Base-by-base conservation (phyloP, 306 rosid species). In the Quercus robur region DNA sequence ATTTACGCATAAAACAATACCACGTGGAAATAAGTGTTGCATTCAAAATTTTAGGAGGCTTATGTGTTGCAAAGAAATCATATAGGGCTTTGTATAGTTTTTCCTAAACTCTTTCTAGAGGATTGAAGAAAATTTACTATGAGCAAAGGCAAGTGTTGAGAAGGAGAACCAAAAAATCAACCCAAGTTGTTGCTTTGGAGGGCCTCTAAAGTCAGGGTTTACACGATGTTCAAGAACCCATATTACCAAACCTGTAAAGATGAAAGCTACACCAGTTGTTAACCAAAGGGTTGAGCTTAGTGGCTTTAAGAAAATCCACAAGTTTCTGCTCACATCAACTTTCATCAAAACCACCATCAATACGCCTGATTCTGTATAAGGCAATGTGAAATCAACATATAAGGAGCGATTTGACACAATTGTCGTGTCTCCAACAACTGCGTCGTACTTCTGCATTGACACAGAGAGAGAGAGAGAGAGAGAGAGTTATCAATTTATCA, bases 231-330 rank as follows among this genome's bases (percentile, higher is more conserved):
- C 91, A 5, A 88, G 85, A 20, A 81, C 62, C 86, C 83, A 85
- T n/a, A 88, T 83, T 0, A 81, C 85, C 18, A 79, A 81, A 3
- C 86, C 89, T 6, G 67, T 71, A 70, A 83, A 78, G 0, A 88
- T 30, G 19, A 77, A 85, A 26, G 81, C 79, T 18, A 77, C 73
- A n/a, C 74, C 54, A 6, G 74, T 83, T 5, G 86, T 75, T 1
- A 70, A 63, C 89, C 88, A 85, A 5, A 88, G 80, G 5, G 71
- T 73, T 69, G 56, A 70, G 4, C 86, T 75, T 26, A 70, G 59
- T 1, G 91, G 91, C 77, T 88, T 81, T 11, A 88, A 56, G 80
- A 85, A 88, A 51, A 81, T 28, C 89, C 89, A 85, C 0, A 85
- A 79, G 41, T 75, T 17, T 12, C 15, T n/a, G 38, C 57, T 57